Base-by-base conservation (phyloP, 257 asterid species). In the Pogostemon cablin region DNA sequence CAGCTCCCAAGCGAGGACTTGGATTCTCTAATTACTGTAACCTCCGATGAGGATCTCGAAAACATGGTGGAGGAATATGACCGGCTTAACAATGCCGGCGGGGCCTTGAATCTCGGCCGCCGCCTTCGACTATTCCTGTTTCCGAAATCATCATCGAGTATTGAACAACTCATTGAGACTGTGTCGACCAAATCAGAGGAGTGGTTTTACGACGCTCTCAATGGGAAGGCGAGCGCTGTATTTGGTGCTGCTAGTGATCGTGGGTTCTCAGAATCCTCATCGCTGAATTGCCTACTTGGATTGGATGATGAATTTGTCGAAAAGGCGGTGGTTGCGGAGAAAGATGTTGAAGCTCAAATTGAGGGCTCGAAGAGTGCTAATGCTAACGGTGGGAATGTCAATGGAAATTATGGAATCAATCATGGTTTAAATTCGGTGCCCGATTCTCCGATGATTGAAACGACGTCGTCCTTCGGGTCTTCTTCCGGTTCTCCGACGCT, bases 21-120 rank as follows among this genome's bases (percentile, higher is more conserved):
- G 3, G 98, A 90, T 77, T 90, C 98, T 2, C 59, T 92, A n/a
- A 87, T 92, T 78, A 85, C 98, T 1, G 79, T 92, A 56, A 38
- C 96, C 4, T 78, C 95, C 0, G 91, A 90, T 8, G 98, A 92
- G 49, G 98, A 92, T 78, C 81, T 92, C 4, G 97, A 92, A 49
- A 92, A 90, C 82, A 83, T 92, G 97, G 70, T 92, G 46, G 98
- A 92, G 3, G 98, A 92, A 57, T 83, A 83, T 68, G 98, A 92
- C 66, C 97, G 98, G 34, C 81, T 92, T n/a, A 49, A 48, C 47
- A 68, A 47, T 53, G 63, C 52, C 69, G 59, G 58, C 20, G 78
- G 53, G 47, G 68, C 55, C 47, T 32, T 17, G 66, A 71, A 75
- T 57, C 42, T 53, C 57, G 76, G 86, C 5, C 92, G 86, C 5